A percentile compares a stretch with the other conserved stretches of the same genome.
Conservation (phyloP, 179 eudicot genomes). For the Beta corolliflora region DNA sequence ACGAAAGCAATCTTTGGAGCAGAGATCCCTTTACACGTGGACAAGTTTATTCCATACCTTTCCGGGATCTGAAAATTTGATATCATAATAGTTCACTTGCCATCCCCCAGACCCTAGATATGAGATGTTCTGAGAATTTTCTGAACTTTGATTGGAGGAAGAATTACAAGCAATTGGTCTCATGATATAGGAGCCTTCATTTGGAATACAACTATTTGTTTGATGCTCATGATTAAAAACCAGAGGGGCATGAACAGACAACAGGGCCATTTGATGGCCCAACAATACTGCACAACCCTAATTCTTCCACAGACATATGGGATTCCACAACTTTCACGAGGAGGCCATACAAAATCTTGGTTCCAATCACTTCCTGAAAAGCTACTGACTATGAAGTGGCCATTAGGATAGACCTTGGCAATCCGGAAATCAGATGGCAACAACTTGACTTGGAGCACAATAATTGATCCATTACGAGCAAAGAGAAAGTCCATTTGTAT, state of each 20-base stretch:
- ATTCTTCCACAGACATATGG: conserved; percentile 60
- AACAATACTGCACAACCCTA: conserved; percentile 48
- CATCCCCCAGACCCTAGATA: conserved; percentile 49
- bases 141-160: conserved; percentile 20
- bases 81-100: conserved; percentile 55
- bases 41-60: conserved; percentile 42
- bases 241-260: conserved; percentile 70
- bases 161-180: conserved; percentile 53
- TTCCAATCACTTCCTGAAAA: conserved; percentile 30
- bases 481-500: conserved; percentile 59
- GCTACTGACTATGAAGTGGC: conserved; percentile 53
- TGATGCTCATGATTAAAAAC: conserved; percentile 35
- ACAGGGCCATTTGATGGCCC: conserved; percentile 29
- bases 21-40: conserved; percentile 58
- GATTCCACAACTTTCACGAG: conserved; percentile 51
- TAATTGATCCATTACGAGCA: conserved; percentile 41
- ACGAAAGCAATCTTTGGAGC: conserved; percentile 65
- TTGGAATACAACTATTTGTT: conserved; percentile 48
- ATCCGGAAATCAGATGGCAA: conserved; percentile 44
- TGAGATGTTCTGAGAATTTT: conserved; percentile 31
- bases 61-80: conserved; percentile 44
- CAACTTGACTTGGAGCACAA: conserved; percentile 46
- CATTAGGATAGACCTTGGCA: conserved; percentile 50
- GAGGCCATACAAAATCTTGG: conserved; percentile 49
- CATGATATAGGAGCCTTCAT: conserved; percentile 44